Evolutionary conservation across 495 filamentous ascomycete species (phyloP).

Genomic region (Tuber magnatum): DNA sequence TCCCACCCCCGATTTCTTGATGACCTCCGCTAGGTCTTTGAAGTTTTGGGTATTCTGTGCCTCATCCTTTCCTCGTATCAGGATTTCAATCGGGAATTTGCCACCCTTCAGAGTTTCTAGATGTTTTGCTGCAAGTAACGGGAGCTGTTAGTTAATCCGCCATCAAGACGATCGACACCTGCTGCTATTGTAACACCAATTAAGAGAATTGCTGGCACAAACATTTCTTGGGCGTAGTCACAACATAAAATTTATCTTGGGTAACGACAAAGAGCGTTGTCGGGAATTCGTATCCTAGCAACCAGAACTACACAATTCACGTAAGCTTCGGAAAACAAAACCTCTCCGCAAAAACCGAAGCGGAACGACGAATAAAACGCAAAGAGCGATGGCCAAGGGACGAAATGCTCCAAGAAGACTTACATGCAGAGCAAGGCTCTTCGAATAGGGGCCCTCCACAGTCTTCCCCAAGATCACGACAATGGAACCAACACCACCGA

Average conservation of each 20-base stretch:
- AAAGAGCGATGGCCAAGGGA: slow-evolving; percentile 25
- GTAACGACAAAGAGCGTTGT: slow-evolving; percentile 90
- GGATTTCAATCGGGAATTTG: slow-evolving; percentile 79
- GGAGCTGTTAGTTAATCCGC: slow-evolving; percentile 37
- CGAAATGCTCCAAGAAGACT: slow-evolving; percentile 31
- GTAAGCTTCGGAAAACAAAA: slow-evolving; percentile 15
- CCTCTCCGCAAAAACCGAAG: slow-evolving; percentile 4
- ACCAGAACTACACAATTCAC: slow-evolving; percentile 68
- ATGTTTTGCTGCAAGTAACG: slow-evolving; percentile 63
- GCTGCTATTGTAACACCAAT: background rate
- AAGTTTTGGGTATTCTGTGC: slow-evolving; percentile 84
- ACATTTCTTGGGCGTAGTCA: slow-evolving; percentile 98
- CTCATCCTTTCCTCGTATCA: slow-evolving; percentile 81
- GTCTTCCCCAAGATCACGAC: slow-evolving; percentile 89
- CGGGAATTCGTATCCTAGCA: slow-evolving; percentile 97
- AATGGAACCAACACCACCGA: slow-evolving; percentile 76
- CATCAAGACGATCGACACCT: background rate
- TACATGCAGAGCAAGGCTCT: slow-evolving; percentile 94
- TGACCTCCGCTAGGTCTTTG: slow-evolving; percentile 68
- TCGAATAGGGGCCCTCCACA: slow-evolving; percentile 74
- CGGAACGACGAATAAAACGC: slow-evolving; percentile 12
- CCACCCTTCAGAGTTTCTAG: slow-evolving; percentile 86
- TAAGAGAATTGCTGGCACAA: slow-evolving; percentile 17
- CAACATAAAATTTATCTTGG: slow-evolving; percentile 73
- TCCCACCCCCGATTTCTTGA: slow-evolving; percentile 79